Conservation (phyloP, 2,329 filamentous ascomycete genomes). For the Hymenoscyphus linearis region DNA sequence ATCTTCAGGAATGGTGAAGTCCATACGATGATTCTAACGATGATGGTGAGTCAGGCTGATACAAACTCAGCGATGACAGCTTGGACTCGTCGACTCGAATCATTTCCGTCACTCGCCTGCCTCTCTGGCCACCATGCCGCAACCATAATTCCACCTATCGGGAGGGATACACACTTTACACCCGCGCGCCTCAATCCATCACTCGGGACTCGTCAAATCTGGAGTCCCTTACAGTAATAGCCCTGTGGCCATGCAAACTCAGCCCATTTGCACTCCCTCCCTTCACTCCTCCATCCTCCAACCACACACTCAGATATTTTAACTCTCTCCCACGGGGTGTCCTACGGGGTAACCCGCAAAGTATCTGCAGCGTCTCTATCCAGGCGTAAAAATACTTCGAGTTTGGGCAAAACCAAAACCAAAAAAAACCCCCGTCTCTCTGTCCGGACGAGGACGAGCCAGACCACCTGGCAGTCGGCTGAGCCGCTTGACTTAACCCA, state of each 20-base stretch:
- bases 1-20: background rate
- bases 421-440: no score
- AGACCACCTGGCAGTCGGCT: no score
- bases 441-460: no score
- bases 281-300: background rate
- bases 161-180: no score
- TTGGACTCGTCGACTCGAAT: constrained; percentile 2
- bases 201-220: background rate
- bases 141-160: background rate
- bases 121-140: background rate
- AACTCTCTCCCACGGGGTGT: no score
- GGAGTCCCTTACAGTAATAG: background rate
- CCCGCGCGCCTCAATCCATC: no score
- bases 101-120: constrained; percentile 2
- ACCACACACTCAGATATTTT: background rate
- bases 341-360: no score
- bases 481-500: no score
- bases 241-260: background rate
- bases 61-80: constrained; percentile 3
- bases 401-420: no score
- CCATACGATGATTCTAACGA: background rate
- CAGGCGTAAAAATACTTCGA: no score
- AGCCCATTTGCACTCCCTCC: background rate
- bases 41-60: constrained; percentile 11
- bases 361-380: no score